Evolutionary conservation across 805 yeast genomes (phyloP), one percentile per base, ranked within the genome.

Genomic region (Teunomyces stri): DNA sequence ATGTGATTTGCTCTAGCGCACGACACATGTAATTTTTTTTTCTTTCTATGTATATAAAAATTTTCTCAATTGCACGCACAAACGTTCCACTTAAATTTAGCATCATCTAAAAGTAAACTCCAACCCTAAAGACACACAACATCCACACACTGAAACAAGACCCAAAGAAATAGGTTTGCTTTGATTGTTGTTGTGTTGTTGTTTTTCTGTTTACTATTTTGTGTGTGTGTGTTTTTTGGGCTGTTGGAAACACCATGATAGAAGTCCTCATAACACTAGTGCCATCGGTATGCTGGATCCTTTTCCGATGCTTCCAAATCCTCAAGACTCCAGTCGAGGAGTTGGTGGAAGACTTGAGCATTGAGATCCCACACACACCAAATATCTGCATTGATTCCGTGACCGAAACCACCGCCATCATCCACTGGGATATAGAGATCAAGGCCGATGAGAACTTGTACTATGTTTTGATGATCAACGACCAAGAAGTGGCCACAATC

Each of bases 281-380:
- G 29, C 72, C 57, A 27, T 68, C 75, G 33, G 46, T 70, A 6
- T 53, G 63, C 44, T 72, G 78, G 78, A 60, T 72, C 38, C 48
- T 69, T 5, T 70, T 69, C 51, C 62, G 78, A 33, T 67, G 74
- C 54, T 59, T 59, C 49, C 62, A 59, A 46, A 58, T 72, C 13
- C 57, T 70, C 42, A 58, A 57, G 40, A 64, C 79, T 2, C 84
- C 86, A 1, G 64, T 76, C 21, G 76, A 73, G 11, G 72, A 70
- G 43, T 64, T 79, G 21, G 69, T 80, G 28, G 69, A 68, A 44
- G 70, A 70, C 29, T 61, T 82, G 35, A 72, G 74, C 51, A 71
- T 81, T 16, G 76, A 75, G 25, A 76, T 82, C 29, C 88, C 88
- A 3, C 75, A 72, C 46, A 68, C 78, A 6, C 85, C 85, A 2